Percentiles rank a stretch among this genome's conserved stretches.
Conservation (phyloP, 2,329 filamentous ascomycete genomes). For the Pseudogymnoascus sp. region DNA sequence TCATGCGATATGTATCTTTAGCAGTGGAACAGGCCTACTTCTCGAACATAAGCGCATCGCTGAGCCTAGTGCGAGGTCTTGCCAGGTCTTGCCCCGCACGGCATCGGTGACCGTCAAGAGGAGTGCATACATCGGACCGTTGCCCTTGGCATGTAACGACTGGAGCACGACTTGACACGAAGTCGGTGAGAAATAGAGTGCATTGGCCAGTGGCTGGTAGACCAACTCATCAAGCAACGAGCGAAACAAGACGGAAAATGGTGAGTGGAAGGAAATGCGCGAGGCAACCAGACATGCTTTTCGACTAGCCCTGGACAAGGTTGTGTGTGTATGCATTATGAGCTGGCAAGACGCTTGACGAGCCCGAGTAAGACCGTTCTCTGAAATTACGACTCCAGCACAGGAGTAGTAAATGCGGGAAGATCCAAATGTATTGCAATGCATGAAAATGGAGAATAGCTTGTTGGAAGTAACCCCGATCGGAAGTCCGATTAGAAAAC, state of each 20-base stretch:
- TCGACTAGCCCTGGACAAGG: conserved; percentile 25
- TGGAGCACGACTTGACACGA: conserved; percentile 31
- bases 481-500: neutral
- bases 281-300: conserved; percentile 23
- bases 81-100: conserved; percentile 6
- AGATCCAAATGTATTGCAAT: conserved; percentile 8
- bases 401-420: conserved; percentile 6
- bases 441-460: conserved; percentile 8
- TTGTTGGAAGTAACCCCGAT: conserved; percentile 1
- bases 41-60: conserved; percentile 7
- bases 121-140: conserved; percentile 18
- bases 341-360: conserved; percentile 62
- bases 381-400: conserved; percentile 6
- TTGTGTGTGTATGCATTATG: conserved; percentile 59
- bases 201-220: conserved; percentile 27
- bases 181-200: conserved; percentile 29
- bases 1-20: conserved; percentile 7
- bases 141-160: conserved; percentile 25
- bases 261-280: conserved; percentile 16
- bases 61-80: neutral
- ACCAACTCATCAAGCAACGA: conserved; percentile 12
- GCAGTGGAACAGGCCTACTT: neutral
- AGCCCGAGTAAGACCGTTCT: conserved; percentile 42
- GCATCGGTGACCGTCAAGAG: conserved; percentile 6
- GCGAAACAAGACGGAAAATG: neutral